phyloP scores from a whole-genome alignment of 169 alveolate genomes.

The Blepharisma undulans region DNA sequence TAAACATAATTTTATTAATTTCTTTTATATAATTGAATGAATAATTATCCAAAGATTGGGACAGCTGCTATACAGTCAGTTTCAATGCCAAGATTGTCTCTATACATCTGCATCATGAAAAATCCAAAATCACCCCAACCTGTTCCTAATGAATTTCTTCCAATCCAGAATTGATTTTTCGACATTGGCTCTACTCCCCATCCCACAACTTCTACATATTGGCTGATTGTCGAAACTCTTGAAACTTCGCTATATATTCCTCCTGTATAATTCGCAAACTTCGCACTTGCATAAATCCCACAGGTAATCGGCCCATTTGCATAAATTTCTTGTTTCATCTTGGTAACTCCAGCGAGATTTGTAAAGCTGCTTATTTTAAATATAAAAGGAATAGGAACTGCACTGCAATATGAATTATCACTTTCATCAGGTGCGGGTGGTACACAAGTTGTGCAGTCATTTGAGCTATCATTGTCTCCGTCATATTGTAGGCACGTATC shows the following conservation, averaged over 20 bases:
- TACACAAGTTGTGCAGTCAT: slow-evolving; percentile 57
- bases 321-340: slow-evolving; percentile 79
- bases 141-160: slow-evolving; percentile 84
- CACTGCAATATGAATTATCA: not conserved
- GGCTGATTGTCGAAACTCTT: slow-evolving; percentile 60
- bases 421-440: slow-evolving; percentile 57
- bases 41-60: slow-evolving; percentile 41
- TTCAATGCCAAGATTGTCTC: slow-evolving; percentile 72
- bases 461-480: slow-evolving; percentile 56
- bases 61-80: slow-evolving; percentile 66
- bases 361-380: not conserved
- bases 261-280: slow-evolving; percentile 68
- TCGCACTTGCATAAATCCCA: slow-evolving; percentile 66
- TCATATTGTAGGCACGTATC: slow-evolving; percentile 72
- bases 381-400: not conserved
- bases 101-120: slow-evolving; percentile 74
- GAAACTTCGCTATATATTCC: slow-evolving; percentile 70
- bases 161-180: slow-evolving; percentile 74
- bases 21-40: too few relatives aligned
- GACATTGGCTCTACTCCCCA: slow-evolving; percentile 79
- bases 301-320: slow-evolving; percentile 84
- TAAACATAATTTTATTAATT: too few relatives aligned
- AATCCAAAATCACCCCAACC: slow-evolving; percentile 84
- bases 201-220: slow-evolving; percentile 81
- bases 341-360: not conserved